These are phyloP conservation scores for Chara braunii DNA, from an alignment of 139 green algal genomes.

Conservation along the genomic window DNA sequence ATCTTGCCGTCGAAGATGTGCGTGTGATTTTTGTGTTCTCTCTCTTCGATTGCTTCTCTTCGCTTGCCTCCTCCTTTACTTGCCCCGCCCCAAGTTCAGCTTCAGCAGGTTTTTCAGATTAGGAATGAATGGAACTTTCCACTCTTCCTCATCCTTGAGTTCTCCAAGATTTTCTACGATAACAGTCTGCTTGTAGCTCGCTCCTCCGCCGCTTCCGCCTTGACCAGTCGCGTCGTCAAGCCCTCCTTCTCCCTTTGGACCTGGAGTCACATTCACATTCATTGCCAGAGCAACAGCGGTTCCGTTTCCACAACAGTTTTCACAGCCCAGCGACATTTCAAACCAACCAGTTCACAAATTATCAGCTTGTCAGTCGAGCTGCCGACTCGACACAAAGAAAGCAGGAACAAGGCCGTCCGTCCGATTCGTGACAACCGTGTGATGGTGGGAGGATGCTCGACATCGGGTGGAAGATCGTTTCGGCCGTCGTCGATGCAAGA, in stretches of 20 bases:
- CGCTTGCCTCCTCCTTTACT: background rate
- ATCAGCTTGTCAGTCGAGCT: no score
- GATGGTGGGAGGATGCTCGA: no score
- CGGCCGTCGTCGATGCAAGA: no score
- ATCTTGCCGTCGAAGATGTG: background rate
- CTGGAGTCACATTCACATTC: no score
- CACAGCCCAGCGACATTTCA: no score
- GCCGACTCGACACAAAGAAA: no score
- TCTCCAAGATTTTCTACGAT: background rate
- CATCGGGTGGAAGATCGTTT: no score
- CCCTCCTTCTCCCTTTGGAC: constrained; percentile 40
- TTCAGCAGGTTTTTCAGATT: background rate
- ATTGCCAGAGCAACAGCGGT: no score
- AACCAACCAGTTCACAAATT: no score
- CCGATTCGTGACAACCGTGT: no score
- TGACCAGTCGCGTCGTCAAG: constrained; percentile 39
- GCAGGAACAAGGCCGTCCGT: no score
- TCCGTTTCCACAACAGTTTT: no score
- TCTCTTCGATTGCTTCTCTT: background rate
- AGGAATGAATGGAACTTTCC: background rate
- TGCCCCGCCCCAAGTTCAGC: background rate
- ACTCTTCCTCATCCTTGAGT: background rate
- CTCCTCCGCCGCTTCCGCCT: constrained; percentile 25
- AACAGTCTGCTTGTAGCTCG: constrained; percentile 41
- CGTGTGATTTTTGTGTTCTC: background rate